Percentiles rank a stretch among this genome's conserved stretches.
phyloP scores from a whole-genome alignment of 352 stramenopile genomes.

The Pythium periplocum region DNA sequence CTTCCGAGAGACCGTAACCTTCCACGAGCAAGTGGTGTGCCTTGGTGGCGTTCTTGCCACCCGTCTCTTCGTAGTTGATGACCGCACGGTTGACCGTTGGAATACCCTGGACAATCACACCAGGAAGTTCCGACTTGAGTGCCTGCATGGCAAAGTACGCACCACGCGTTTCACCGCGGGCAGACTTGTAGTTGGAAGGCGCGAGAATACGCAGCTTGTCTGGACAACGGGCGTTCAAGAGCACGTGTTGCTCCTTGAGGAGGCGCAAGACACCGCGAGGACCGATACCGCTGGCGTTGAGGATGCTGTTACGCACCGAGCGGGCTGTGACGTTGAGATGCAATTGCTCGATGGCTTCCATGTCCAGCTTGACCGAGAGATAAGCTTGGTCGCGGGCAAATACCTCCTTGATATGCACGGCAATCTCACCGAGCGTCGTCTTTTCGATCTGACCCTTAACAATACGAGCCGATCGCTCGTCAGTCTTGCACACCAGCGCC shows the following conservation, averaged over 20 bases:
- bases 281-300: slow-evolving; percentile 75
- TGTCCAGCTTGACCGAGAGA: slow-evolving; percentile 97
- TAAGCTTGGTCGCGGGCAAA: slow-evolving; percentile 93
- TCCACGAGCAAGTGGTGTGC: slow-evolving; percentile 98
- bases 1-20: slow-evolving; percentile 96
- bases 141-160: slow-evolving; percentile 94
- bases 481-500: slow-evolving; percentile 93
- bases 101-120: slow-evolving; percentile 98
- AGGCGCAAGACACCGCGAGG: slow-evolving; percentile 63
- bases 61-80: slow-evolving; percentile 96
- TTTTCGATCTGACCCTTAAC: slow-evolving; percentile 99
- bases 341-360: slow-evolving; percentile 94
- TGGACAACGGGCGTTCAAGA: slow-evolving; percentile 75
- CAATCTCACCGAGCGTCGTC: slow-evolving; percentile 96
- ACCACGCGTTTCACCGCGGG: slow-evolving; percentile 65
- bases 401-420: slow-evolving; percentile 97
- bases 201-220: slow-evolving; percentile 82
- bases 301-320: slow-evolving; percentile 90
- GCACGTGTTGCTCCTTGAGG: slow-evolving; percentile 82
- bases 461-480: slow-evolving; percentile 95
- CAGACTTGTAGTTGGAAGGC: slow-evolving; percentile 83
- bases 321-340: slow-evolving; percentile 94
- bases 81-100: slow-evolving; percentile 96
- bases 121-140: slow-evolving; percentile 93
- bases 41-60: slow-evolving; percentile 48